Conservation (phyloP, 225 moss, liverwort and hornwort genomes). For the Polytrichum commune region DNA sequence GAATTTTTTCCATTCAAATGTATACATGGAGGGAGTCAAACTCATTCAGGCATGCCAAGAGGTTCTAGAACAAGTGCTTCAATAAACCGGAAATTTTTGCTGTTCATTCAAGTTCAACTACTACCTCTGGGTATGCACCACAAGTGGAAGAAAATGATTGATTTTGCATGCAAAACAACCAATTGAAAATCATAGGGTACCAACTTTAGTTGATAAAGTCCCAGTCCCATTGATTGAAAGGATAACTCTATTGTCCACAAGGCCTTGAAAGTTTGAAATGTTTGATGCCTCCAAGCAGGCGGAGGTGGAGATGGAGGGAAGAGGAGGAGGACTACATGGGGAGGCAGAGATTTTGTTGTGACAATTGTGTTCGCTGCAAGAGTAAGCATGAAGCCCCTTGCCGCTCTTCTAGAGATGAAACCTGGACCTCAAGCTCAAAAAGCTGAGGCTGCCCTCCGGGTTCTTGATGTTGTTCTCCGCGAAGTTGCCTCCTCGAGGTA, state of each 20-base stretch:
- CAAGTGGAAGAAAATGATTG: no score
- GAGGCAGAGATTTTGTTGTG: conserved; percentile 45
- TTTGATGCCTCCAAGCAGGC: neutral
- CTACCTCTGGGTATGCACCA: no score
- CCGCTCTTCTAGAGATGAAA: conserved; percentile 23
- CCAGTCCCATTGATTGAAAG: neutral
- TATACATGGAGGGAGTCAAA: no score
- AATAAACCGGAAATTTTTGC: no score
- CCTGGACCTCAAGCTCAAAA: conserved; percentile 19
- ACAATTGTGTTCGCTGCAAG: conserved; percentile 36
- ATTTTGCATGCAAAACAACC: no score
- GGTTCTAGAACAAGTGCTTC: no score
- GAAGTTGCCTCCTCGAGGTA: conserved; percentile 53
- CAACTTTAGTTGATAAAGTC: no score
- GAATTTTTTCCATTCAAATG: no score
- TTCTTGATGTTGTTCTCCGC: conserved; percentile 57
- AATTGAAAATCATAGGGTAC: no score
- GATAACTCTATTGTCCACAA: neutral
- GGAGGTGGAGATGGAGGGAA: neutral
- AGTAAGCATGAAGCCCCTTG: conserved; percentile 47
- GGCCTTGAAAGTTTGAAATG: neutral
- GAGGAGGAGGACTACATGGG: conserved; percentile 20
- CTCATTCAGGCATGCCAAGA: no score
- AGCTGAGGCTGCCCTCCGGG: conserved; percentile 54
- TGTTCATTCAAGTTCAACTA: no score